These are phyloP conservation scores for Isatis lusitanica DNA, from an alignment of 441 rosid genomes.

Conservation along the genomic window DNA sequence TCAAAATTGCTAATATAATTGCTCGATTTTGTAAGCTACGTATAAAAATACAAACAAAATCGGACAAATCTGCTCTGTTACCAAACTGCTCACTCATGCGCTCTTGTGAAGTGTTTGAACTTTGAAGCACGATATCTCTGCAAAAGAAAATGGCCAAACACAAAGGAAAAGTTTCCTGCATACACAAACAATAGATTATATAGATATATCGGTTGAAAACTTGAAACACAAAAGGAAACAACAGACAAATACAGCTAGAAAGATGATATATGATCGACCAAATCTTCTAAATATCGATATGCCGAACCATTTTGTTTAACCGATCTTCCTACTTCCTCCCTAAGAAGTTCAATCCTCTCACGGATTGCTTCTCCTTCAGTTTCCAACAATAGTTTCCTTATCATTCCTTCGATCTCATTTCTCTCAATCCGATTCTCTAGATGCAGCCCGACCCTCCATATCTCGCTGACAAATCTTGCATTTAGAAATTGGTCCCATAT, in stretches of 20 bases:
- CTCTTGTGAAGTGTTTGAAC: no score
- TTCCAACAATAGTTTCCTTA: constrained; percentile 30
- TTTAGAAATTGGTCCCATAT: constrained; percentile 53
- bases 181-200: no score
- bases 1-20: no score
- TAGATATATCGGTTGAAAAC: no score
- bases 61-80: no score
- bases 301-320: constrained; percentile 28
- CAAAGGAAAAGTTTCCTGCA: no score
- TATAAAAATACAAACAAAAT: no score
- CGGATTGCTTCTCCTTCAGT: constrained; percentile 36
- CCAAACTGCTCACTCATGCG: no score
- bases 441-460: constrained; percentile 44
- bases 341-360: constrained; percentile 17
- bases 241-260: not conserved
- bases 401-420: constrained; percentile 27
- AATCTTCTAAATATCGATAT: not conserved
- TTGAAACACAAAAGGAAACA: no score
- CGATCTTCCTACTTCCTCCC: constrained; percentile 25
- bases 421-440: constrained; percentile 39
- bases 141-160: no score
- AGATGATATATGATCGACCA: constrained; percentile 7
- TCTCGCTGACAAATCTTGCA: constrained; percentile 48
- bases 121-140: no score
- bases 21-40: no score